These are phyloP conservation scores for Coriolopsis trogii DNA, from an alignment of 1,284 basidiomycete species.

Conservation along the genomic window DNA sequence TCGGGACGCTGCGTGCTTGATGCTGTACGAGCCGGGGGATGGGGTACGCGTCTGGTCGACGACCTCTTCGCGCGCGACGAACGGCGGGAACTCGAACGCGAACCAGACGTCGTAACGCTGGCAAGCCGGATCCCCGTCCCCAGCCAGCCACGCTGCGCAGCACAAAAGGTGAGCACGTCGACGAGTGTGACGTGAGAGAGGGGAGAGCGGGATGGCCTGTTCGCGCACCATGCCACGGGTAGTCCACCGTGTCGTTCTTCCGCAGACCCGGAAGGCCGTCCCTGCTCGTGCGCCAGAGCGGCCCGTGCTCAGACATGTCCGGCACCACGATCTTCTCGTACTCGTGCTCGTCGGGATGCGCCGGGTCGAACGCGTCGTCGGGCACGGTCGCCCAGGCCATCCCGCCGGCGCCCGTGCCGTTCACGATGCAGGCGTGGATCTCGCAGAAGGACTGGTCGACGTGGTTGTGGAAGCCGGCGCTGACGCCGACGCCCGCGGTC, in stretches of 20 bases:
- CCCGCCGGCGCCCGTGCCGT: constrained; percentile 31
- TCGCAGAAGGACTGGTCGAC: constrained; percentile 27
- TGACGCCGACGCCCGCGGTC: constrained; percentile 32
- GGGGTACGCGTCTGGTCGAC: not conserved
- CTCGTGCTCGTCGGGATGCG: constrained; percentile 24
- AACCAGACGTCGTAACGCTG: constrained; percentile 3
- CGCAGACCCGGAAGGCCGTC: constrained; percentile 28
- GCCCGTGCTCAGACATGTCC: constrained; percentile 33
- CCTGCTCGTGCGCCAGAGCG: constrained; percentile 31
- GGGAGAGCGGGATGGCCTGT: too few species aligned
- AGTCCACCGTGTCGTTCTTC: constrained; percentile 33
- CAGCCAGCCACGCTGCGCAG: not conserved
- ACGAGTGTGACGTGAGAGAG: not conserved
- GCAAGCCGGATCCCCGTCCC: not conserved
- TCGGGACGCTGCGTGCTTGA: not conserved
- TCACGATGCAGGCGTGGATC: constrained; percentile 34
- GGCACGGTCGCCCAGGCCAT: constrained; percentile 25
- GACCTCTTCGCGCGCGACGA: not conserved
- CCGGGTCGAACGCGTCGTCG: constrained; percentile 18
- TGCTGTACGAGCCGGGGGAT: not conserved
- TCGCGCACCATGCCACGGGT: constrained; percentile 34
- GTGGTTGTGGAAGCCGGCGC: constrained; percentile 26
- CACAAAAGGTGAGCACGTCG: not conserved
- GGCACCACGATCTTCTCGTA: constrained; percentile 28
- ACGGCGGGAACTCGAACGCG: not conserved